These are phyloP conservation scores for Blastobotrys elegans DNA, from an alignment of 1,139 yeast species.

Conservation along the genomic window DNA sequence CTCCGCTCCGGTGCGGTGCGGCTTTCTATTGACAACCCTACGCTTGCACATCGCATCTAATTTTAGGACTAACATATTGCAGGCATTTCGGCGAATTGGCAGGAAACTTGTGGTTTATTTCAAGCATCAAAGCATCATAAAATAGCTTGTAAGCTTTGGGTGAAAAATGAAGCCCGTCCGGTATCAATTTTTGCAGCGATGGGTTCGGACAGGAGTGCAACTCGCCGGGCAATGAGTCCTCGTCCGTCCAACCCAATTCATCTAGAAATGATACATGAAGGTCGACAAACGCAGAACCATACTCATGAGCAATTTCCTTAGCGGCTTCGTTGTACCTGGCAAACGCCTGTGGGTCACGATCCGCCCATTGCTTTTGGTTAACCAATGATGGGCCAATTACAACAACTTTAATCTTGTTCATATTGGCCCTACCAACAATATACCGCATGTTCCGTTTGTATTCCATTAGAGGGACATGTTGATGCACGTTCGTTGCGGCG, in stretches of 20 bases:
- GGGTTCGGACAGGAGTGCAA: constrained; percentile 16
- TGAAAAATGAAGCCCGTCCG: constrained; percentile 68
- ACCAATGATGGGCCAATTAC: constrained; percentile 64
- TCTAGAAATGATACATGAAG: constrained; percentile 44
- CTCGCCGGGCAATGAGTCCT: constrained; percentile 19
- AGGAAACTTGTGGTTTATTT: neutral
- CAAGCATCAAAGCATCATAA: constrained; percentile 36
- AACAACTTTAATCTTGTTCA: constrained; percentile 43
- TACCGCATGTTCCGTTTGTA: constrained; percentile 43
- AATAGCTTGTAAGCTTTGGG: constrained; percentile 55
- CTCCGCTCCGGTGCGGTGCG: too few species aligned
- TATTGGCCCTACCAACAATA: constrained; percentile 33
- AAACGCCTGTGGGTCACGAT: constrained; percentile 34
- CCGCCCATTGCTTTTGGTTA: constrained; percentile 36
- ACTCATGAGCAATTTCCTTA: constrained; percentile 41
- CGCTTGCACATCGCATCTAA: too few species aligned
- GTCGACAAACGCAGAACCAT: constrained; percentile 49
- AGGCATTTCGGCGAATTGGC: neutral
- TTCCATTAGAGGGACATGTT: constrained; percentile 46
- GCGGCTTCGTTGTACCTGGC: constrained; percentile 49
- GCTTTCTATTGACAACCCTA: too few species aligned
- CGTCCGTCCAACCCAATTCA: constrained; percentile 28
- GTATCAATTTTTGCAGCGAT: constrained; percentile 26
- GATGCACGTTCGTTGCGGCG: constrained; percentile 28
- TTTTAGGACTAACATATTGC: neutral